Conservation (phyloP, 768 basidiomycete species). For the Leccinellum albellum region DNA sequence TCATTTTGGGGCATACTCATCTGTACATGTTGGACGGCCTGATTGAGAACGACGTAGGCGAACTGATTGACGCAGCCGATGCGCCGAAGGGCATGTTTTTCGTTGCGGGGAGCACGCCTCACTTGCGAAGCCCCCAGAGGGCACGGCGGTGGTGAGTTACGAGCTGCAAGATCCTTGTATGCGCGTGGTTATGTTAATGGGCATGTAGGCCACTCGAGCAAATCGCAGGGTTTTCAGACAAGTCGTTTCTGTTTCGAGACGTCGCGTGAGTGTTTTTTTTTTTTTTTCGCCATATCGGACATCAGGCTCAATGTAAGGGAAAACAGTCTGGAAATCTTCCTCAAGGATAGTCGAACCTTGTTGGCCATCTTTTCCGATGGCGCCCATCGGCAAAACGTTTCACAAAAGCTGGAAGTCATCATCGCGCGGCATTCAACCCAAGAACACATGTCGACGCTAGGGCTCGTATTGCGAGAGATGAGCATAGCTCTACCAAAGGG, state of each 20-base stretch:
- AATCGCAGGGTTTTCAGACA: slow-evolving; percentile 72
- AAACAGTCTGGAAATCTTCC: slow-evolving; percentile 81
- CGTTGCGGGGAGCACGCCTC: slow-evolving; percentile 80
- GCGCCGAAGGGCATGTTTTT: slow-evolving; percentile 79
- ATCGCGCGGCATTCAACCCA: slow-evolving; percentile 40
- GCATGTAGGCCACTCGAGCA: slow-evolving; percentile 69
- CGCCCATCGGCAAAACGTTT: slow-evolving; percentile 56
- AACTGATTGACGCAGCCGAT: slow-evolving; percentile 83
- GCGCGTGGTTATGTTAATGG: background rate
- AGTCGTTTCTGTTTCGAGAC: slow-evolving; percentile 86
- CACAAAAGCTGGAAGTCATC: slow-evolving; percentile 49
- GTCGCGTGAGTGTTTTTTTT: slow-evolving; percentile 63
- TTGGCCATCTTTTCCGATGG: slow-evolving; percentile 78
- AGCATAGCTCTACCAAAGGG: slow-evolving; percentile 24
- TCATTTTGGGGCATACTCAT: slow-evolving; percentile 83
- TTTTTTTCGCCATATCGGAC: background rate
- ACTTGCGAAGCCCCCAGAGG: slow-evolving; percentile 72
- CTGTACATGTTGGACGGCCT: slow-evolving; percentile 90
- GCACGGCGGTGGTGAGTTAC: slow-evolving; percentile 74
- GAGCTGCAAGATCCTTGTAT: background rate
- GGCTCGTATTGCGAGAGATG: slow-evolving; percentile 41
- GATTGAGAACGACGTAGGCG: slow-evolving; percentile 81
- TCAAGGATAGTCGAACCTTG: slow-evolving; percentile 86
- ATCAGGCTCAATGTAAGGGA: background rate
- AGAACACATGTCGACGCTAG: slow-evolving; percentile 41